Evolutionary conservation across 1,284 basidiomycete species (phyloP).

Genomic region (Melampsora occidentalis): DNA sequence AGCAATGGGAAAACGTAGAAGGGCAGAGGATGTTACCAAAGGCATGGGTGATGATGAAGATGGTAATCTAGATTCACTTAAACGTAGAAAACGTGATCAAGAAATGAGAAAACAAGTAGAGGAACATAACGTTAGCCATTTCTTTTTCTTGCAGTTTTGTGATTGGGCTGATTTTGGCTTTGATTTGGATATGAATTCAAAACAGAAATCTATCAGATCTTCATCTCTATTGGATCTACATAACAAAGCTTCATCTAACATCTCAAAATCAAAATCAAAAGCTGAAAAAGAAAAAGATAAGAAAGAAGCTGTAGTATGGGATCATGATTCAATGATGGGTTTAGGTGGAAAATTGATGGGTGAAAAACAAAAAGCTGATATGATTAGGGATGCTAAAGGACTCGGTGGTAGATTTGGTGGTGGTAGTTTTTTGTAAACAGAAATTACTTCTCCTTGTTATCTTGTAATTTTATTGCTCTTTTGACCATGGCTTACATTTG

Average conservation of each 20-base stretch:
- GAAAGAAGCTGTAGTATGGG: conserved; percentile 71
- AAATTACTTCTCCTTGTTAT: not conserved
- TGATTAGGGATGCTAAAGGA: conserved; percentile 73
- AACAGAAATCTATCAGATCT: conserved; percentile 65
- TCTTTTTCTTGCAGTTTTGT: conserved; percentile 23
- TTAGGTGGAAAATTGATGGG: conserved; percentile 78
- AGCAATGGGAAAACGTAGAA: conserved; percentile 74
- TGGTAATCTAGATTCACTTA: conserved; percentile 55
- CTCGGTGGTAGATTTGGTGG: conserved; percentile 76
- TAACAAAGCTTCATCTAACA: conserved; percentile 52
- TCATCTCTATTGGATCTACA: conserved; percentile 70
- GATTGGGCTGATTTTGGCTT: not conserved
- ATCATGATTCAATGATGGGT: conserved; percentile 79
- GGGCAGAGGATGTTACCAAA: conserved; percentile 62
- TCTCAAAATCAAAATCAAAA: conserved; percentile 54
- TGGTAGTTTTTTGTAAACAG: conserved; percentile 26
- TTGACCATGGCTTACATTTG: too few relatives aligned
- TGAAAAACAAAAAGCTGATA: conserved; percentile 69
- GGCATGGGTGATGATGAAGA: conserved; percentile 51
- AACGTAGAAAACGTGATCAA: conserved; percentile 64
- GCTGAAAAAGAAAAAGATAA: conserved; percentile 58
- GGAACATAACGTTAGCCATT: conserved; percentile 68
- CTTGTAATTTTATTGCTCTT: not conserved
- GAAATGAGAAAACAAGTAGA: conserved; percentile 69
- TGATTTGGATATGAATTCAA: not conserved